Conservation (phyloP, 106 monocot genomes). For the Narthecium ossifragum region DNA sequence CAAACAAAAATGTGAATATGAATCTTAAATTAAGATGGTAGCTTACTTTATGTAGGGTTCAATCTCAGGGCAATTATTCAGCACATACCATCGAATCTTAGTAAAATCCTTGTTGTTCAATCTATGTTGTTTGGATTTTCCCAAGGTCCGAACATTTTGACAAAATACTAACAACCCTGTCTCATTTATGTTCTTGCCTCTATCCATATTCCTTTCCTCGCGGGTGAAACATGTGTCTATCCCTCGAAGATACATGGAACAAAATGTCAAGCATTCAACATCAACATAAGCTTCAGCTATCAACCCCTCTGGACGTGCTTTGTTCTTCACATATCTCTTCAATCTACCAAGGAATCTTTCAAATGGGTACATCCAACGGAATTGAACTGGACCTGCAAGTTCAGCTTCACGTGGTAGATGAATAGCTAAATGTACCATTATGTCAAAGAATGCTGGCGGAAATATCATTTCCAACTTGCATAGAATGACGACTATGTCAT, state of each 20-base stretch:
- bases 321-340: neutral
- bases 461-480: conserved; percentile 6
- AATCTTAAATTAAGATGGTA: neutral
- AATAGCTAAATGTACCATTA: conserved; percentile 5
- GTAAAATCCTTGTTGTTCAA: too few relatives aligned
- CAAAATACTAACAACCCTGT: neutral
- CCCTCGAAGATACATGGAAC: neutral
- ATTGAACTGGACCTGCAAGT: neutral
- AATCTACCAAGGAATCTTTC: neutral
- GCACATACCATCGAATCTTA: neutral
- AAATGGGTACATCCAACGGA: neutral
- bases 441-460: conserved; percentile 6
- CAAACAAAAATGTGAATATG: too few relatives aligned
- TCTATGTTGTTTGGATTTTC: neutral
- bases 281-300: neutral
- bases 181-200: neutral
- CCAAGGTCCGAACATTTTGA: neutral
- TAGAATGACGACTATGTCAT: neutral
- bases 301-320: neutral
- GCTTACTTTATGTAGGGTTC: neutral
- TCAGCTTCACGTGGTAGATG: neutral
- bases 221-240: neutral
- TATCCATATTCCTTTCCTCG: neutral
- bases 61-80: neutral
- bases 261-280: neutral